Base-by-base conservation (phyloP, 2,329 filamentous ascomycete genomes). In the Aspergillus costaricaensis region DNA sequence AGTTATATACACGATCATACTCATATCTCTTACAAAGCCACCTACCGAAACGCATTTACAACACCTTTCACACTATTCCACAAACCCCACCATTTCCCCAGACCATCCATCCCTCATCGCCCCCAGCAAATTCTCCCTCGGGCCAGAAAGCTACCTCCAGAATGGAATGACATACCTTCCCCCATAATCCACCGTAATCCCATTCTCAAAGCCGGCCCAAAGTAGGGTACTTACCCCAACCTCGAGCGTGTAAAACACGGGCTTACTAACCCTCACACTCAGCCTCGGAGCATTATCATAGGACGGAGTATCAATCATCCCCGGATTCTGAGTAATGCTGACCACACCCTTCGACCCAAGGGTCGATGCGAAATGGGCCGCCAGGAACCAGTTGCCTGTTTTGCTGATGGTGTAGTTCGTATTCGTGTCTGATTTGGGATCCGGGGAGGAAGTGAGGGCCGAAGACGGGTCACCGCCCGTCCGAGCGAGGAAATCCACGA, bases 301-400 rank as follows among this genome's bases (percentile, higher is more conserved):
- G 3, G 41, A 54, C 14, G 14, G n/a, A 7, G 50, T 55, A 30
- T 53, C 17, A 9, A 49, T 53, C 10, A 39, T 54, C n/a, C 57
- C 57, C 17, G 57, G 50, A 17, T 54, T 59, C 39, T 48, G 57
- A 3, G 41, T 55, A 14, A 55, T 30, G 19, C 39, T 44, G 2
- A 55, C n/a, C n/a, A 55, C 52, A 6, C 39, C 39, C 2, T 47
- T 41, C 10, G 12, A 12, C 9, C 25, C 52, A 9, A 55, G 23
- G 17, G 15, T 12, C 5, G 27, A 27, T 4, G 52, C 38, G 3
- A 55, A 44, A 5, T 19, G 52, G 1, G 36, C 39, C 9, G 39
- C 39, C 8, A 55, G 43, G 39, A 55, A 55, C 52, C 52, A 55
- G 9, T 47, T 55, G 1, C 52, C 52, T 3, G 38, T 25, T 44